Base-by-base conservation (phyloP, 2,329 filamentous ascomycete species). In the Talaromyces sp. region DNA sequence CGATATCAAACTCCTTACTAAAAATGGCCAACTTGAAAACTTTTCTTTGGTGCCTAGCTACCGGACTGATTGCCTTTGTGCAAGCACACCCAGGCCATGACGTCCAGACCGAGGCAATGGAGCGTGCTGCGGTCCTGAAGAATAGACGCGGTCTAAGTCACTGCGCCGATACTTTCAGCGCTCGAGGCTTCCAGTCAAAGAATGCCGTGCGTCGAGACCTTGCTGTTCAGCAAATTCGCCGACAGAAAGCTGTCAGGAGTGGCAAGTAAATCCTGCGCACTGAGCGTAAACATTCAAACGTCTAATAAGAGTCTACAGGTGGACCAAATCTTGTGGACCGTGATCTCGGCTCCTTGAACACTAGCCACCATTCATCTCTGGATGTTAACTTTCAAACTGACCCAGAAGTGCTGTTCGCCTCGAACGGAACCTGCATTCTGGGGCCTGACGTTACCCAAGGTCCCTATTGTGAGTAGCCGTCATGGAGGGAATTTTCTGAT, bases 61-160 rank as follows among this genome's bases (percentile, higher is more conserved):
- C 17, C 5, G 32, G 13, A 35, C 14, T 1, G 32, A 17, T 17
- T 17, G 14, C 32, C 32, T 17, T 17, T 5, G 32, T 35, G 32
- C 32, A 35, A 17, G 56, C 56, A 24, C 56, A 58, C 32, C 56
- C 56, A 4, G 56, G 56, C 13, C 27, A 58, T 17, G 56, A 51
- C 13, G 19, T 38, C 24, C 24, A 29, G 13, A 31, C 27, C 0
- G 56, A 58, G n/a, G 43, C 43, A 8, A n/a, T 17, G 17, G 46
- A 51, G 56, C 46, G 56, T 19, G 43, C 43, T 26, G 43, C 46
- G 1, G 19, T 21, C 17, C 29, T 58, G 4, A 35, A 58, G 14
- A 27, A 31, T 2, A 51, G 21, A n/a, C 43, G 43, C 9, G 29
- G 43, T 17, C 29, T 58, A 11, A 1, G 38, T 27, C n/a, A 49